Evolutionary conservation across 192 early-diverging fungal species (phyloP).

Genomic region (Coemansia sp.): DNA sequence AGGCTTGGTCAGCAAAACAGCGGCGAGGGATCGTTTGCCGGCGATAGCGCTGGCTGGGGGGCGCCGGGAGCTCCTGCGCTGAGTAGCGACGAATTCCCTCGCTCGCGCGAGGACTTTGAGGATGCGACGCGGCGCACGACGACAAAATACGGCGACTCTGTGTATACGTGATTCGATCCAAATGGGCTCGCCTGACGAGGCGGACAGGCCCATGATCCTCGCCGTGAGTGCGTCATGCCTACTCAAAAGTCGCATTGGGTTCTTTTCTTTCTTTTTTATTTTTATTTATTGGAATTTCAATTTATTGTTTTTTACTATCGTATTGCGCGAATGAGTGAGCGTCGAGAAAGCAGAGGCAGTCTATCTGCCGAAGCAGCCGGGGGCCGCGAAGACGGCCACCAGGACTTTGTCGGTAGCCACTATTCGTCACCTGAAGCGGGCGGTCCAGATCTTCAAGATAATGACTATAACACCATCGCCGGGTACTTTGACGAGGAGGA

Average conservation of each 20-base stretch:
- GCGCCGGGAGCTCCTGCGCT: constrained; percentile 3
- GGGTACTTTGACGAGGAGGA: not conserved
- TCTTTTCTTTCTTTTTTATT: not conserved
- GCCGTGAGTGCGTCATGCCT: too few species aligned
- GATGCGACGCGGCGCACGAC: not conserved
- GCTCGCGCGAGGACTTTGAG: constrained; percentile 44
- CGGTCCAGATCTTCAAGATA: not conserved
- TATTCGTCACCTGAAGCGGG: not conserved
- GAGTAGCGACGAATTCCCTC: constrained; percentile 28
- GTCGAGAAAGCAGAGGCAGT: not conserved
- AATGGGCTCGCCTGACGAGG: too few species aligned
- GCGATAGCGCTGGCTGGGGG: not conserved
- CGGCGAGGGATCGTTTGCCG: not conserved
- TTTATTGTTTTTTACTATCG: too few species aligned
- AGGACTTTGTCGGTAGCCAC: not conserved
- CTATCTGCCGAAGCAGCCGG: not conserved
- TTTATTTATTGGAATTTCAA: not conserved
- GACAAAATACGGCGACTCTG: constrained; percentile 10
- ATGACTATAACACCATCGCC: not conserved
- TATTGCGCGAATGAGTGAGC: not conserved
- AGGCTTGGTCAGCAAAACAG: constrained; percentile 9
- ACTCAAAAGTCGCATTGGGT: too few species aligned
- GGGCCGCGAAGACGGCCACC: not conserved
- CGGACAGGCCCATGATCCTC: too few species aligned
- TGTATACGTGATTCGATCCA: not conserved